Conservation (phyloP, 352 stramenopile genomes). For the Globisporangium nagaii region DNA sequence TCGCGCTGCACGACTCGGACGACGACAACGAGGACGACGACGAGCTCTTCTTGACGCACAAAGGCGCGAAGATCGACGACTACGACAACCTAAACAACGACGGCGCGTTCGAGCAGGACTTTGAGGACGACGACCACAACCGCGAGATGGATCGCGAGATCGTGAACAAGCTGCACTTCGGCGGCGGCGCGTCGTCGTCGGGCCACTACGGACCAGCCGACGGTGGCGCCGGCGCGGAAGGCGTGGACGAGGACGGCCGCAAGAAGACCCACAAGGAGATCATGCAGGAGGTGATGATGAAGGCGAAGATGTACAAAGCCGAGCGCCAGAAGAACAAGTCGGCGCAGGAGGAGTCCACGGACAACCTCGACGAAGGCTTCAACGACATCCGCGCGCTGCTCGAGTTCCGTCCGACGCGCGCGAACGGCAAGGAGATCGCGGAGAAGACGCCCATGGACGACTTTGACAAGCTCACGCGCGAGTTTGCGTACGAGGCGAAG, state of each 20-base stretch:
- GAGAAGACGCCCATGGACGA: slow-evolving; percentile 79
- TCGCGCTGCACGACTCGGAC: slow-evolving; percentile 77
- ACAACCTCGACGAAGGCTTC: slow-evolving; percentile 74
- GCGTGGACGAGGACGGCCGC: slow-evolving; percentile 17
- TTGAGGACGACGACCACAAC: slow-evolving; percentile 71
- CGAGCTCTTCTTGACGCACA: slow-evolving; percentile 74
- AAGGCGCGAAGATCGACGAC: slow-evolving; percentile 69
- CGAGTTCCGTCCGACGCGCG: slow-evolving; percentile 67
- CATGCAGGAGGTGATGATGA: slow-evolving; percentile 90
- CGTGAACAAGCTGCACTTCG: slow-evolving; percentile 85
- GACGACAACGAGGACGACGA: slow-evolving; percentile 63
- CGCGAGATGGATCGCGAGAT: slow-evolving; percentile 75
- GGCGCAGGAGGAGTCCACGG: slow-evolving; percentile 70
- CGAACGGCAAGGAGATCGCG: slow-evolving; percentile 52
- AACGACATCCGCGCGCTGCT: slow-evolving; percentile 57
- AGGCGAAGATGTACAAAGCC: slow-evolving; percentile 88
- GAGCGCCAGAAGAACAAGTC: slow-evolving; percentile 86
- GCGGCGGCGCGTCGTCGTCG: slow-evolving; percentile 29
- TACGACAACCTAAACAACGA: slow-evolving; percentile 58
- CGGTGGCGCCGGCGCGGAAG: slow-evolving; percentile 14
- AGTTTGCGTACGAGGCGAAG: slow-evolving; percentile 90
- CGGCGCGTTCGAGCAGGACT: slow-evolving; percentile 34
- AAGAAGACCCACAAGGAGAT: slow-evolving; percentile 87
- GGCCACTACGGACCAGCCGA: slow-evolving; percentile 6
- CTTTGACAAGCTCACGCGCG: slow-evolving; percentile 78